Evolutionary conservation across 169 alveolate species (phyloP), one percentile per base, ranked within the genome.

Genomic region (Cryptosporidium ryanae): DNA sequence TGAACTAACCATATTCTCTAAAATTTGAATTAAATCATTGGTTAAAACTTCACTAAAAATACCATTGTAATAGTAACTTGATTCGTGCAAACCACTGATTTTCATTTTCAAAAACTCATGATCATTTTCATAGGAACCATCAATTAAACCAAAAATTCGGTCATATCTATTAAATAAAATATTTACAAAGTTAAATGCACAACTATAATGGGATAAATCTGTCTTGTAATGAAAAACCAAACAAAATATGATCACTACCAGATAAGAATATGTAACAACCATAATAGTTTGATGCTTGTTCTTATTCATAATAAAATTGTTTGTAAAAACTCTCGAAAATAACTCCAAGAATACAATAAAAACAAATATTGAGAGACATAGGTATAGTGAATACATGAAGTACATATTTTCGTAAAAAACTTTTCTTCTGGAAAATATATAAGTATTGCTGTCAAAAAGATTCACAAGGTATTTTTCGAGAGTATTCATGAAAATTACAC

Each of bases 41-140:
- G 66, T 50, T n/a, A 68, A 17, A 68, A 68, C 49, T 10, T 68
- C 83, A 17, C 10, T 10, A 7, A 68, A 68, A 2, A 38, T 10
- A 66, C n/a, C n/a, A n/a, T n/a, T n/a, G n/a, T n/a, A n/a, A n/a
- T n/a, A n/a, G n/a, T 46, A 44, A 66, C 23, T 66, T 8, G 21
- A 13, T 3, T 15, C 23, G 3, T 52, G 27, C 21, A 21, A n/a
- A n/a, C 13, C 12, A 0, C 13, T 52, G 27, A 17, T 21, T 5
- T 52, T 52, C 12, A 5, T n/a, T 21, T 21, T 21, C 63, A 52
- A 52, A n/a, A 52, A 52, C 12, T 38, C 8, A 10, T 64, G n/a
- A 21, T 18, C 8, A 18, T 31, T 2, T 34, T 27, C 25, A 44
- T 31, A 31, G 23, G 29, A n/a, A 21, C 13, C 0, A 44, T 65